These are phyloP conservation scores for Exophiala calicioides DNA, from an alignment of 2,329 filamentous ascomycete genomes.

Conservation along the genomic window DNA sequence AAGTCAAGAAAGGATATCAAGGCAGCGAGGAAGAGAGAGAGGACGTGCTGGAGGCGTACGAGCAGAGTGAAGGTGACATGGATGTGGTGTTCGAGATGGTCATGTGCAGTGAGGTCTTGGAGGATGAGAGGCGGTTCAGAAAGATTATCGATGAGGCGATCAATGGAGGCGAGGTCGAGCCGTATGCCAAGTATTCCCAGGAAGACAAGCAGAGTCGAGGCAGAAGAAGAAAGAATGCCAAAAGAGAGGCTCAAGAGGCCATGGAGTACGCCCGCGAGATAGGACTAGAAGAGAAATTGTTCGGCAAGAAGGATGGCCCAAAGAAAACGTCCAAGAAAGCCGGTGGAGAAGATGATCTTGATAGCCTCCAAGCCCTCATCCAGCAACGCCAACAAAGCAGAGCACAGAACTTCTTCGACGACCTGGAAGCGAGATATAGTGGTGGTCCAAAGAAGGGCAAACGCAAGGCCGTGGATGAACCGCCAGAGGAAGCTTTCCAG, in stretches of 20 bases:
- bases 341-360: slow-evolving; percentile 37
- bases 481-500: slow-evolving; percentile 64
- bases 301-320: slow-evolving; percentile 55
- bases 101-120: slow-evolving; percentile 80
- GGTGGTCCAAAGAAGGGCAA: slow-evolving; percentile 40
- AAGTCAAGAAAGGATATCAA: slow-evolving; percentile 78
- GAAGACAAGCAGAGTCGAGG: slow-evolving; percentile 69
- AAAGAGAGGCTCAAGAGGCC: slow-evolving; percentile 70
- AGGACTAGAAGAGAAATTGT: slow-evolving; percentile 70
- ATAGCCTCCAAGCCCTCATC: slow-evolving; percentile 61
- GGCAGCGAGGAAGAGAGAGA: slow-evolving; percentile 79
- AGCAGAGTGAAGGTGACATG: slow-evolving; percentile 71
- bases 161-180: slow-evolving; percentile 63
- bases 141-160: slow-evolving; percentile 81
- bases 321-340: slow-evolving; percentile 48
- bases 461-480: slow-evolving; percentile 55
- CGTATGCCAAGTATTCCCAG: slow-evolving; percentile 68
- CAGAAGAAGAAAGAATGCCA: slow-evolving; percentile 61
- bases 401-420: slow-evolving; percentile 64
- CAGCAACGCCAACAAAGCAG: slow-evolving; percentile 51
- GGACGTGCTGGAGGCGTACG: slow-evolving; percentile 77
- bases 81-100: slow-evolving; percentile 75
- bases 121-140: slow-evolving; percentile 84
- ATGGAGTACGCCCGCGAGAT: slow-evolving; percentile 73
- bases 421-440: slow-evolving; percentile 74